phyloP scores from a whole-genome alignment of 768 basidiomycete species.

The Pulveroboletus sp. region DNA sequence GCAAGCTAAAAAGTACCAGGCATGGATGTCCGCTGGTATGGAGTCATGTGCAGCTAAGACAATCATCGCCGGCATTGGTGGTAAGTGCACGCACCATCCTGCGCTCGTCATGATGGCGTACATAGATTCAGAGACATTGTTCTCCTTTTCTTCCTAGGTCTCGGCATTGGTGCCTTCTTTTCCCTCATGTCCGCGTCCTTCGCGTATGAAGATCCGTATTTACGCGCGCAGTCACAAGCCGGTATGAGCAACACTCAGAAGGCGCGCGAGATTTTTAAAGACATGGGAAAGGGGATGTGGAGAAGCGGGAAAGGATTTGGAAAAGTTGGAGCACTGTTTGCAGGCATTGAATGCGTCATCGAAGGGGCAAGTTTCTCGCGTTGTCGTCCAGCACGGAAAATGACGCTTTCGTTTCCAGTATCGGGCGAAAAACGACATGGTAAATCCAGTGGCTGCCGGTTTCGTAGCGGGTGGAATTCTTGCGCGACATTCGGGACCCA shows the following conservation, averaged over 20 bases:
- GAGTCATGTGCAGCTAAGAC: constrained; percentile 87
- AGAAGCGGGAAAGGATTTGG: constrained; percentile 86
- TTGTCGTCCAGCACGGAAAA: not conserved
- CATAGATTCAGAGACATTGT: constrained; percentile 3
- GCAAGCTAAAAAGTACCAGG: constrained; percentile 75
- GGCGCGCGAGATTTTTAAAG: constrained; percentile 79
- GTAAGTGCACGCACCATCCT: constrained; percentile 41
- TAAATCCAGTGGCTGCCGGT: constrained; percentile 83
- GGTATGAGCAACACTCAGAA: constrained; percentile 67
- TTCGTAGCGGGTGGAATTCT: constrained; percentile 86
- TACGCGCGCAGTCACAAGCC: constrained; percentile 56
- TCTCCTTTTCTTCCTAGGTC: constrained; percentile 46
- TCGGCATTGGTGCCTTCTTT: constrained; percentile 92
- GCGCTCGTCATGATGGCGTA: not conserved
- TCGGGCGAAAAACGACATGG: constrained; percentile 93
- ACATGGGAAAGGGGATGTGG: constrained; percentile 95
- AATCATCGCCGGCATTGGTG: constrained; percentile 73
- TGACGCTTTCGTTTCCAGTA: constrained; percentile 49
- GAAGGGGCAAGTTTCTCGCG: constrained; percentile 69
- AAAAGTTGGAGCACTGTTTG: constrained; percentile 89
- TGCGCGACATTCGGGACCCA: constrained; percentile 83
- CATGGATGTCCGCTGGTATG: constrained; percentile 65
- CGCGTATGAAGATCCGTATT: constrained; percentile 88
- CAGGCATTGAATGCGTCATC: constrained; percentile 93
- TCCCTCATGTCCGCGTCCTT: constrained; percentile 95